These are phyloP conservation scores for Fusarium sp. DNA, from an alignment of 2,329 filamentous ascomycete genomes.

Conservation along the genomic window DNA sequence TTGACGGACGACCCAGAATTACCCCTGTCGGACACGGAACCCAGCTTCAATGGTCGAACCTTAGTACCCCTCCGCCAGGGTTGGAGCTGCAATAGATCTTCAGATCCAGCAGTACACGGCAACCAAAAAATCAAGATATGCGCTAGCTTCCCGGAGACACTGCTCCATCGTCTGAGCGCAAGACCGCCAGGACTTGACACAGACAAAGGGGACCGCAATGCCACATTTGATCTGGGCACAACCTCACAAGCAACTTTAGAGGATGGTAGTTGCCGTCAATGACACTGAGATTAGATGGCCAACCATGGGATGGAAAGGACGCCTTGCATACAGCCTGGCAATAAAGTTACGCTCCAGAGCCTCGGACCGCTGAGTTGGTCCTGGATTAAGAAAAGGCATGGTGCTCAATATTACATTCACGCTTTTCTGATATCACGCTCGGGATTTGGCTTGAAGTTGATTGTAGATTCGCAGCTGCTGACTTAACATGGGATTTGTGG, in stretches of 20 bases:
- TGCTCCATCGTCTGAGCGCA: slow-evolving; percentile 24
- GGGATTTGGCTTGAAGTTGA: not conserved
- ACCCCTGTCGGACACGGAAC: slow-evolving; percentile 17
- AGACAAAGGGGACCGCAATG: slow-evolving; percentile 4
- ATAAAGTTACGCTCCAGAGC: not conserved
- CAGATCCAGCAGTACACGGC: slow-evolving; percentile 36
- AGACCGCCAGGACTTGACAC: not conserved
- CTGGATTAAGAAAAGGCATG: not conserved
- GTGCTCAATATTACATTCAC: not conserved
- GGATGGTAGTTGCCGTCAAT: not conserved
- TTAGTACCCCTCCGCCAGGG: slow-evolving; percentile 28
- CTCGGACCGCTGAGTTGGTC: not conserved
- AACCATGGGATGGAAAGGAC: not conserved
- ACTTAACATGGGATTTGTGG: not conserved
- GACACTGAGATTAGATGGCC: slow-evolving; percentile 10
- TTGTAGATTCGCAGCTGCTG: not conserved
- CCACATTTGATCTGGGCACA: slow-evolving; percentile 10
- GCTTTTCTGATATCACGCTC: not conserved
- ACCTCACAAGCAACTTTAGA: slow-evolving; percentile 3
- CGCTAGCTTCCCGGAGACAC: slow-evolving; percentile 30
- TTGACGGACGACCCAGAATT: not conserved
- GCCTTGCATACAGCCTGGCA: not conserved
- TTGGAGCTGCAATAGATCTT: slow-evolving; percentile 34
- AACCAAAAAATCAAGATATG: slow-evolving; percentile 14
- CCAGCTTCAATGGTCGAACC: slow-evolving; percentile 14